Evolutionary conservation across 345 rosid species (phyloP).

Genomic region (Citrus inodora): DNA sequence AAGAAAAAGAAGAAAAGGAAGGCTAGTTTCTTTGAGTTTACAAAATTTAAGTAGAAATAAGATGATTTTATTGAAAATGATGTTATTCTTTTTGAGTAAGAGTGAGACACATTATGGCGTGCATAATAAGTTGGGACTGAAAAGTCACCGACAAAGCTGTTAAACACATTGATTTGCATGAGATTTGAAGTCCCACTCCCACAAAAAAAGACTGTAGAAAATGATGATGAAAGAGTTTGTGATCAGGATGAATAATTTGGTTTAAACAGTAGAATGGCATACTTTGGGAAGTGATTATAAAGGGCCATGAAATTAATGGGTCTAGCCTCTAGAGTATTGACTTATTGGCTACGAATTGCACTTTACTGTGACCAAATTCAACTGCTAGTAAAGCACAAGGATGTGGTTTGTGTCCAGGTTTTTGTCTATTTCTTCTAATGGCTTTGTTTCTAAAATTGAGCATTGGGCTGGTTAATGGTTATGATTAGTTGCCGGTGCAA

Average conservation of each 20-base stretch:
- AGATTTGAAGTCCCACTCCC: not conserved
- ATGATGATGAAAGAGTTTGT: not conserved
- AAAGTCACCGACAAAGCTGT: constrained; percentile 11
- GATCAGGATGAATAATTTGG: constrained; percentile 11
- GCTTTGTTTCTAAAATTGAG: constrained; percentile 5
- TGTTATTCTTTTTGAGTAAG: not conserved
- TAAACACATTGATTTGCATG: not conserved
- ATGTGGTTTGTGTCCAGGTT: not conserved
- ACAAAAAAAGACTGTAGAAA: not conserved
- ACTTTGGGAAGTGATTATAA: not conserved
- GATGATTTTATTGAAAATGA: not conserved
- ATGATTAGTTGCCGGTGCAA: constrained; percentile 9
- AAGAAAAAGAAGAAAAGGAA: not conserved
- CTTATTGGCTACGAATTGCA: not conserved
- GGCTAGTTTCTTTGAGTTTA: not conserved
- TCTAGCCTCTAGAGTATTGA: not conserved
- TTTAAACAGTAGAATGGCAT: constrained; percentile 16
- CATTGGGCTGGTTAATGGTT: constrained; percentile 22
- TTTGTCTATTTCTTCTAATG: not conserved
- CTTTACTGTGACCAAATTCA: not conserved
- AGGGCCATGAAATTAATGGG: not conserved
- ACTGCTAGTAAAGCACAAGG: not conserved
- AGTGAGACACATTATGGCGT: not conserved
- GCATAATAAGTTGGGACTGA: not conserved
- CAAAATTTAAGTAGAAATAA: not conserved